Conservation (phyloP, 257 asterid genomes). For the Solanum chiquidenum region DNA sequence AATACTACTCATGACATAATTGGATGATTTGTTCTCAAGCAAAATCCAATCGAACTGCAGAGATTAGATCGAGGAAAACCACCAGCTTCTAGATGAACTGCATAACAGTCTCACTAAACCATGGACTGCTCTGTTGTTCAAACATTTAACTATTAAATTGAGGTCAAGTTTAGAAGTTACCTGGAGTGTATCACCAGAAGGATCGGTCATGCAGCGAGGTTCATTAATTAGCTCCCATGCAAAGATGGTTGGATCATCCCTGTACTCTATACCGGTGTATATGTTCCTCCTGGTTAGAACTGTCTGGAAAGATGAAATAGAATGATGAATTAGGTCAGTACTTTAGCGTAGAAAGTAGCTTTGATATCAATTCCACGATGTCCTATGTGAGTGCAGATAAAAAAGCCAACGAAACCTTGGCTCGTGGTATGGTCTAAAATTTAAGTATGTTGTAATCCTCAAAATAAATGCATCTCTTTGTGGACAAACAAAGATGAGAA, state of each 20-base stretch:
- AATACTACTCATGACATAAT: neutral
- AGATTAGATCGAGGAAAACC: neutral
- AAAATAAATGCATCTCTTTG: neutral
- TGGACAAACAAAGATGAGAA: neutral
- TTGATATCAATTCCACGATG: neutral
- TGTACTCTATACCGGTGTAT: constrained; percentile 68
- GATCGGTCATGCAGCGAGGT: constrained; percentile 85
- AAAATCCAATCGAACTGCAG: neutral
- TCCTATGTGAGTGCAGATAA: neutral
- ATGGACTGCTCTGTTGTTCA: neutral
- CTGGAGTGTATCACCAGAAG: constrained; percentile 96
- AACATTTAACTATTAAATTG: neutral
- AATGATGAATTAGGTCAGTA: neutral
- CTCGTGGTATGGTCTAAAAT: neutral
- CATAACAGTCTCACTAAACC: neutral
- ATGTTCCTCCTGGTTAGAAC: constrained; percentile 87
- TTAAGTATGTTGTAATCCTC: neutral
- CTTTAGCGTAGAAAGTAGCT: neutral
- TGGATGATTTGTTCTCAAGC: neutral
- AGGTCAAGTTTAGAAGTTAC: constrained; percentile 22
- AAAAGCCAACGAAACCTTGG: neutral
- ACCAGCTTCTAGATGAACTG: neutral
- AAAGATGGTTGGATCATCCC: constrained; percentile 88
- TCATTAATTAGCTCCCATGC: constrained; percentile 98
- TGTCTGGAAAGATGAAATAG: constrained; percentile 39